phyloP scores from a whole-genome alignment of 1,284 basidiomycete species.

The Pseudozyma pruni region DNA sequence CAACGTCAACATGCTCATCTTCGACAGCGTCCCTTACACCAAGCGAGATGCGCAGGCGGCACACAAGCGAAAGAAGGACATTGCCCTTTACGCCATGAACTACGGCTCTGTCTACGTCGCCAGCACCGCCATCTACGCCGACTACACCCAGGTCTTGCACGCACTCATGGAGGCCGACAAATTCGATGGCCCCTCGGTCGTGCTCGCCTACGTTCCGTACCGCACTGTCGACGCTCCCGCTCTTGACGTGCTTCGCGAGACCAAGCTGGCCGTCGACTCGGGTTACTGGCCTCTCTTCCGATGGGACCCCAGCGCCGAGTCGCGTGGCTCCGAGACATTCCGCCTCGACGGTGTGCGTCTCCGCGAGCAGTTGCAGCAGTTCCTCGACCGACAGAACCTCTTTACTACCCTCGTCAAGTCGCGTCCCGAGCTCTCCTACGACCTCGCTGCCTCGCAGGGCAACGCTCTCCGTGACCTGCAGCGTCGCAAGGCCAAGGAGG shows the following conservation, averaged over 20 bases:
- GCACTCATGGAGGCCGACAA: slow-evolving; percentile 90
- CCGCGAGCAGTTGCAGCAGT: slow-evolving; percentile 92
- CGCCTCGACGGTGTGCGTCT: slow-evolving; percentile 90
- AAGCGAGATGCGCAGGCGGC: slow-evolving; percentile 70
- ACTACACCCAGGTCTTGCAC: slow-evolving; percentile 93
- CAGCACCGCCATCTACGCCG: slow-evolving; percentile 92
- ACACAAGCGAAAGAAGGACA: slow-evolving; percentile 67
- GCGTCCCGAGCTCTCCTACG: slow-evolving; percentile 81
- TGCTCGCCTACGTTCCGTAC: slow-evolving; percentile 95
- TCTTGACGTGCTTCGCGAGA: slow-evolving; percentile 91
- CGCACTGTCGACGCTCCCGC: slow-evolving; percentile 76
- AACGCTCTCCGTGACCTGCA: slow-evolving; percentile 84
- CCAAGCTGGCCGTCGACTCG: slow-evolving; percentile 93
- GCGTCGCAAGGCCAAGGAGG: slow-evolving; percentile 82
- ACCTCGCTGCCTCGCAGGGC: slow-evolving; percentile 86
- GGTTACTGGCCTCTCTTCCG: slow-evolving; percentile 99
- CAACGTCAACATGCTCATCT: slow-evolving; percentile 93
- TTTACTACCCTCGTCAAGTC: slow-evolving; percentile 85
- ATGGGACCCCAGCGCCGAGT: slow-evolving; percentile 87
- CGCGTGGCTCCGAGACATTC: slow-evolving; percentile 83
- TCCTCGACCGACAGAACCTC: slow-evolving; percentile 96
- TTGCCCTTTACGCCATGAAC: slow-evolving; percentile 87
- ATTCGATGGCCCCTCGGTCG: slow-evolving; percentile 88
- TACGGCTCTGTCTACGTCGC: slow-evolving; percentile 97
- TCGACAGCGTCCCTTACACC: slow-evolving; percentile 91